Conservation (phyloP, 2,329 filamentous ascomycete species). For the Lasiodiplodia hormozganensis region DNA sequence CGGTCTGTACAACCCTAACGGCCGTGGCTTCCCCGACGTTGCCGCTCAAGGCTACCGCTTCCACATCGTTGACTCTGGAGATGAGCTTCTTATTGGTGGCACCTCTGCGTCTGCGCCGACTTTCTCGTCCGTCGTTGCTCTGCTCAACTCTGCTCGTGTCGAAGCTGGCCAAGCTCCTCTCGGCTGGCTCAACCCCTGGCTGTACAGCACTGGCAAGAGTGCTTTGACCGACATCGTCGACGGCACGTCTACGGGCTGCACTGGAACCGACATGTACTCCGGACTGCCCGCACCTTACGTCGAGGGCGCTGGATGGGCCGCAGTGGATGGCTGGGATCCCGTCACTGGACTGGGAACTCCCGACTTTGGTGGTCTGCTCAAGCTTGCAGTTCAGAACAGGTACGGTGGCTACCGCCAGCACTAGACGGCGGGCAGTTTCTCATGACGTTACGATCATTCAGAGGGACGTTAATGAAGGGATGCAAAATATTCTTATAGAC, state of each 20-base stretch:
- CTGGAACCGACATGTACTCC: conserved; percentile 46
- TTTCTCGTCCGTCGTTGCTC: conserved; percentile 46
- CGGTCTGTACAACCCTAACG: conserved; percentile 52
- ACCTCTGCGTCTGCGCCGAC: conserved; percentile 49
- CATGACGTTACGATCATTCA: neutral
- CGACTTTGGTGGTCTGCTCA: conserved; percentile 44
- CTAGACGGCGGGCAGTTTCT: neutral
- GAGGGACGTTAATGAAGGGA: neutral
- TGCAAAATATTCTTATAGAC: neutral
- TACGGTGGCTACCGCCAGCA: conserved; percentile 5
- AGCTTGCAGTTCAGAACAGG: conserved; percentile 32
- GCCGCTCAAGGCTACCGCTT: conserved; percentile 48
- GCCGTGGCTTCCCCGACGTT: conserved; percentile 55
- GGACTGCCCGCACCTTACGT: conserved; percentile 49
- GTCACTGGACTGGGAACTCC: conserved; percentile 54
- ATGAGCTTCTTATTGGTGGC: conserved; percentile 42
- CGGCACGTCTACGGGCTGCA: conserved; percentile 56
- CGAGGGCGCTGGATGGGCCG: conserved; percentile 58
- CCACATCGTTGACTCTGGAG: conserved; percentile 45
- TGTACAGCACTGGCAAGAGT: conserved; percentile 50
- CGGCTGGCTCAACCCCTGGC: conserved; percentile 51
- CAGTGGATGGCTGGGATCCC: conserved; percentile 58
- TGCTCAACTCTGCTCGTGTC: conserved; percentile 48
- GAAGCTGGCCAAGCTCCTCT: conserved; percentile 43
- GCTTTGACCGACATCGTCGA: conserved; percentile 58